phyloP scores from a whole-genome alignment of 1,284 basidiomycete genomes.

The Gymnopus androsaceus region DNA sequence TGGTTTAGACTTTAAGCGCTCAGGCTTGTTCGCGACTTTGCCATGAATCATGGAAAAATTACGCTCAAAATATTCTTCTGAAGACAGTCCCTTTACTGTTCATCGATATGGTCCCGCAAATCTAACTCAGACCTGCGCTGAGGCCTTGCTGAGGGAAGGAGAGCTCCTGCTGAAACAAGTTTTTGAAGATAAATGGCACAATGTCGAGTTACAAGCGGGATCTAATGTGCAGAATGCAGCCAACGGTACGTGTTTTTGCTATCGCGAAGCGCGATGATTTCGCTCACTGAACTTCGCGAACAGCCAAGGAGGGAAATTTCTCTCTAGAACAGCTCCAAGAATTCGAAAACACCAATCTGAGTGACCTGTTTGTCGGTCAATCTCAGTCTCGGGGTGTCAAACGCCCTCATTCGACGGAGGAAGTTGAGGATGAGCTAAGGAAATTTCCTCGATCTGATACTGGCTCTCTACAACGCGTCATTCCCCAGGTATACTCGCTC shows the following conservation, averaged over 20 bases:
- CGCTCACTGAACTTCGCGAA: conserved; percentile 18
- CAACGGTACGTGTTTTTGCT: not conserved
- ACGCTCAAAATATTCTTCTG: too few relatives aligned
- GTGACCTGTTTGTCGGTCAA: conserved; percentile 11
- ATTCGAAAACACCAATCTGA: conserved; percentile 37
- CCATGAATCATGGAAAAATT: not conserved
- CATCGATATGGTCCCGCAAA: too few relatives aligned
- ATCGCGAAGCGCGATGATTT: not conserved
- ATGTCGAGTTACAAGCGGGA: not conserved
- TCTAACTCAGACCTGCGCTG: too few relatives aligned
- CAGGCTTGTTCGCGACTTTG: not conserved
- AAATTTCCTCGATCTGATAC: conserved; percentile 27
- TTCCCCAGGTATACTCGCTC: conserved; percentile 37
- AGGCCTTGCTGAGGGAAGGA: too few relatives aligned
- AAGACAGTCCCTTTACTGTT: too few relatives aligned
- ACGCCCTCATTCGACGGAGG: not conserved
- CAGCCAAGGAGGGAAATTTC: conserved; percentile 32
- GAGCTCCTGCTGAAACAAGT: not conserved
- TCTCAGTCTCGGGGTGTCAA: not conserved
- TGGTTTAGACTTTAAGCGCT: not conserved
- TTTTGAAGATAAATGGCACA: not conserved
- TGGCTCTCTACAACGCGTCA: conserved; percentile 29
- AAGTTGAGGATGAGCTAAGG: not conserved
- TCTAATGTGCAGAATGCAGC: too few relatives aligned
- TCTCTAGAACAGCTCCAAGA: conserved; percentile 41